Evolutionary conservation across 2,329 filamentous ascomycete genomes (phyloP), one percentile per base, ranked within the genome.

Genomic region (Aureobasidium pullulans): DNA sequence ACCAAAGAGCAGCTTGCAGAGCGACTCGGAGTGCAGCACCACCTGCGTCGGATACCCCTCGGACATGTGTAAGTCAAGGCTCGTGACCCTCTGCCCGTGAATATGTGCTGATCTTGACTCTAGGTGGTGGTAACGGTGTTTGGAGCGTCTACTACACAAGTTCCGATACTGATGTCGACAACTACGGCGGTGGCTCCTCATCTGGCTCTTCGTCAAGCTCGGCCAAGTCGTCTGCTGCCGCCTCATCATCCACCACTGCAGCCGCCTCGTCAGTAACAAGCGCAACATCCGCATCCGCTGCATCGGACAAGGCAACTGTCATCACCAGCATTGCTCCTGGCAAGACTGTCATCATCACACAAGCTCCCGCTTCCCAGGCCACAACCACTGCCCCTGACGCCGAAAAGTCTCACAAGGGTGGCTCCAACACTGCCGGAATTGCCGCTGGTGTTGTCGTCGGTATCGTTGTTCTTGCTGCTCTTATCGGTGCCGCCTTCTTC

Each of bases 401-500:
- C 79, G 81, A 54, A 16, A 75, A 42, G 66, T 81, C 37, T 2
- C 73, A 28, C 73, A 79, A 62, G 5, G 49, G 52, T 7, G 62
- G 65, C 13, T 65, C 65, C 19, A 69, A 87, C 70, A 88, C 84
- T n/a, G 88, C 85, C 40, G 90, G 87, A 50, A 92, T 97, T 65
- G 91, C 88, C 16, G 93, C 86, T 9, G 93, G 93, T 62, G 89
- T 90, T 1, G 92, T 96, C 2, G 88, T 94, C 8, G 91, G 89
- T 61, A 84, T 96, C 1, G 77, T 96, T 2, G 88, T 76, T 1
- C 68, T 91, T 4, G 82, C 78, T 57, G 87, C 80, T 13, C 79
- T 89, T 16, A 76, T 83, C 11, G 90, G 85, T 46, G 91, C 83
- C 56, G 75, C 80, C 5, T 86, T 90, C 73, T 85, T 96, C 71